phyloP scores from a whole-genome alignment of 2,329 filamentous ascomycete genomes.

The Apiospora phragmitis region DNA sequence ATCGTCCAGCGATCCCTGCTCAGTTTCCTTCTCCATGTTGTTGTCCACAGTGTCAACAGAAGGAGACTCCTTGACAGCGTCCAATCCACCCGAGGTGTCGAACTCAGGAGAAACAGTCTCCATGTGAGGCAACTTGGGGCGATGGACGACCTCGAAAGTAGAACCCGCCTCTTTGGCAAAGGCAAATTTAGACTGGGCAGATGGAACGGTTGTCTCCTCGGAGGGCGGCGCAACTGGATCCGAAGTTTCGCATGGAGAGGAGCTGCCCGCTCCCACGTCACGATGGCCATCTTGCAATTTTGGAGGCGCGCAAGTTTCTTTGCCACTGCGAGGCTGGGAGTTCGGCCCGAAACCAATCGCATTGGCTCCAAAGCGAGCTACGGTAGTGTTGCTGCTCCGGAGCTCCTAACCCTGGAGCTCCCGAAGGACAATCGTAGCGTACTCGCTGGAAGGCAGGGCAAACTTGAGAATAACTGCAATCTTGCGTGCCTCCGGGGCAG shows the following conservation, averaged over 20 bases:
- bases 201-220: neutral
- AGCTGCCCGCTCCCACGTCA: neutral
- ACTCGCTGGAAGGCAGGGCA: constrained; percentile 33
- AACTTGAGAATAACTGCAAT: constrained; percentile 36
- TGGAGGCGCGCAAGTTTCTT: neutral
- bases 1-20: neutral
- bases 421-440: constrained; percentile 34
- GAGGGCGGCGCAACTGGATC: too few species aligned
- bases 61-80: neutral
- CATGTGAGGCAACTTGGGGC: neutral
- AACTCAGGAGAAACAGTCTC: neutral
- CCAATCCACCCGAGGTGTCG: neutral
- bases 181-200: neutral
- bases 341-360: neutral
- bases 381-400: neutral
- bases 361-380: neutral
- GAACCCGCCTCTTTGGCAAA: neutral
- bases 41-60: neutral
- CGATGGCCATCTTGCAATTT: neutral
- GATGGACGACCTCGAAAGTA: neutral
- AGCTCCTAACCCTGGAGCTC: constrained; percentile 30
- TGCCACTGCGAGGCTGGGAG: neutral
- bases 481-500: constrained; percentile 23
- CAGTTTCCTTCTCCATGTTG: neutral
- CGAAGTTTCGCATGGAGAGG: neutral